Evolutionary conservation across 108 stramenopile genomes (phyloP), one percentile per base, ranked within the genome.

Genomic region (Pseudonitzschia multiseries): DNA sequence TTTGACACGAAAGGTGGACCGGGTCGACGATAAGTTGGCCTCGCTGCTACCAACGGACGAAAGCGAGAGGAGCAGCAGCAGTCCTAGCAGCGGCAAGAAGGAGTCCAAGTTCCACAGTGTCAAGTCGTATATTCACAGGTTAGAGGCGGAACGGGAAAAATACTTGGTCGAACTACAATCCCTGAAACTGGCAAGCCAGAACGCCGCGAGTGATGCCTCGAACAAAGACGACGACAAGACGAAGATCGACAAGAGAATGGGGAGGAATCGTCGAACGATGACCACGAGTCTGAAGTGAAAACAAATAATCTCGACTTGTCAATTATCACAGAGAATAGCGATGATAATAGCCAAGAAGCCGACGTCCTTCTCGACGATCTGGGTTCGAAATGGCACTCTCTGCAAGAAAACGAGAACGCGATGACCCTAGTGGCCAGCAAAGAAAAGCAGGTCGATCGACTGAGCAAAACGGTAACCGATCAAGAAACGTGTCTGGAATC

Each of bases 361-460:
- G 54, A 26, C 24, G 28, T 50, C 28, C 66, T 67, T 17, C 40
- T 22, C 21, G 22, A 44, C 36, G 66, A 67, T 22, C 36, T 67
- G 8, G 66, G 66, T 24, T 67, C 66, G 9, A 32, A 36, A 50
- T 67, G 66, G 66, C 42, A 67, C 66, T 48, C 46, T 17, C 66
- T 67, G 18, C 27, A 67, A 50, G 43, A 44, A 44, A 67, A 67
- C 21, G 66, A 67, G 17, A 17, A 28, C 12, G 66, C 42, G n/a
- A 67, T 40, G 28, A 22, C 43, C 21, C 20, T 42, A 20, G 64
- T 33, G 15, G 64, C 64, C 2, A 50, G 27, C 28, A 67, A 67
- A 36, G 66, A 67, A 67, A n/a, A 50, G 9, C 44, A 67, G 43
- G 44, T 67, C 46, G 43, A 44, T 14, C n/a, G 43, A 22, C 18